These are phyloP conservation scores for Trichosporon faecale DNA, from an alignment of 1,284 basidiomycete genomes.

Conservation along the genomic window DNA sequence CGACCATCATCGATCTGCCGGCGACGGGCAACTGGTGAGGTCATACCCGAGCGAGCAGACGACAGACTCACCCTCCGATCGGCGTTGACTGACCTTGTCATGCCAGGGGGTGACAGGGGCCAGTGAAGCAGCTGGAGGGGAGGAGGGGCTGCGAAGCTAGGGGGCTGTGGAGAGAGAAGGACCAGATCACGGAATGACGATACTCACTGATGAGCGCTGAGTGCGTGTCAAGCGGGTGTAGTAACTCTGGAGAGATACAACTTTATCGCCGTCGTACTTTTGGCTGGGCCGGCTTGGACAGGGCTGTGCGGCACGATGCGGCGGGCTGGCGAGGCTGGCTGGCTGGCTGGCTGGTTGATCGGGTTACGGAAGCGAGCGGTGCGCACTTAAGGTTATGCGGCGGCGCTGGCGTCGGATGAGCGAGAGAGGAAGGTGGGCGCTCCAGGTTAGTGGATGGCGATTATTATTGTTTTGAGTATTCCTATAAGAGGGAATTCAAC, in stretches of 20 bases:
- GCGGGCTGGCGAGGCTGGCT: background rate
- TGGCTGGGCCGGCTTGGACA: background rate
- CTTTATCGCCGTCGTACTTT: background rate
- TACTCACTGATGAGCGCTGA: background rate
- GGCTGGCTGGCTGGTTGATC: background rate
- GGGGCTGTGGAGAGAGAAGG: background rate
- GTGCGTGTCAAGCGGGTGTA: background rate
- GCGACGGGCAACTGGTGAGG: background rate
- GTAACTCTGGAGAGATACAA: background rate
- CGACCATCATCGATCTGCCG: conserved; percentile 5
- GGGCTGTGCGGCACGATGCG: background rate
- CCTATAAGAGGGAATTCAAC: conserved; percentile 11
- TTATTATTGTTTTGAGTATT: conserved; percentile 6
- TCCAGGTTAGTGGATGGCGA: conserved; percentile 7
- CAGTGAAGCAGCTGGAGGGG: background rate
- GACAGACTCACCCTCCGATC: background rate
- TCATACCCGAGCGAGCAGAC: background rate
- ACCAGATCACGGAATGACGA: background rate
- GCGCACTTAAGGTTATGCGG: conserved; percentile 9
- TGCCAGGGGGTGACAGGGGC: conserved; percentile 6
- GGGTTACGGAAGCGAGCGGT: background rate
- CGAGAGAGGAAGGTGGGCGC: conserved; percentile 10
- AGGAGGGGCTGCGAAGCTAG: background rate
- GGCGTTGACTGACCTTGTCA: background rate
- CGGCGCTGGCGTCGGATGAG: conserved; percentile 5